These are phyloP conservation scores for Diplodia corticola DNA, from an alignment of 2,329 filamentous ascomycete species.

Conservation along the genomic window DNA sequence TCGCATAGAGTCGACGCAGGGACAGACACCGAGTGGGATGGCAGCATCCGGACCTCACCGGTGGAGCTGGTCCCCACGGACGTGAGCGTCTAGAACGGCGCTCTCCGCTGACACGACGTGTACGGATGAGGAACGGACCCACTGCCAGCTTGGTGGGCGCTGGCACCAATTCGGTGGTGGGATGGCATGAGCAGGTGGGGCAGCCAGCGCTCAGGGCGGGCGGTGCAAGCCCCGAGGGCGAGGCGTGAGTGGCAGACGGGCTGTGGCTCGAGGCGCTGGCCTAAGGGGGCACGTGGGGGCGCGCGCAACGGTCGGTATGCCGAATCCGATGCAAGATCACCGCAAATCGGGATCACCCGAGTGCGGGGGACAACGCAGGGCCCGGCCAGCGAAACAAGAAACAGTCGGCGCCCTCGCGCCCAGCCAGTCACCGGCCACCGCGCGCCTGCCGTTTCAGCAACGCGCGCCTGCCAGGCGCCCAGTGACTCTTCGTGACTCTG, in stretches of 20 bases:
- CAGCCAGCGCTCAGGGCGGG: slow-evolving; percentile 3
- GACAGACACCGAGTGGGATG: slow-evolving; percentile 1
- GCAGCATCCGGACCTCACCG: slow-evolving; percentile 8
- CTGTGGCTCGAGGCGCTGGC: slow-evolving; percentile 6
- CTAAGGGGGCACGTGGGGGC: not conserved
- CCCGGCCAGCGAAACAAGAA: slow-evolving; percentile 10
- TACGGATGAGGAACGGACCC: slow-evolving; percentile 4
- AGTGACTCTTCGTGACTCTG: not conserved
- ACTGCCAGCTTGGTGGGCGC: slow-evolving; percentile 8
- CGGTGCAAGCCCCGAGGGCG: not conserved
- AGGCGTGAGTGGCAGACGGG: not conserved
- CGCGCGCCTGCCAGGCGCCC: slow-evolving; percentile 1
- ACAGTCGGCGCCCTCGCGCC: not conserved
- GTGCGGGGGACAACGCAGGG: slow-evolving; percentile 16
- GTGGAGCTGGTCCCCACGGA: slow-evolving; percentile 12
- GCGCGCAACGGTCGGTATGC: slow-evolving; percentile 6
- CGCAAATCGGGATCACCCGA: slow-evolving; percentile 2
- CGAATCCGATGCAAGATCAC: slow-evolving; percentile 14
- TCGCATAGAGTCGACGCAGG: slow-evolving; percentile 4
- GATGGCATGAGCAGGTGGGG: slow-evolving; percentile 18
- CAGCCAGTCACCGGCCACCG: slow-evolving; percentile 5
- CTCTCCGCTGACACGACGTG: slow-evolving; percentile 17
- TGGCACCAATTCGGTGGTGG: not conserved
- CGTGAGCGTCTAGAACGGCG: slow-evolving; percentile 16
- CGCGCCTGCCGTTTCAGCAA: slow-evolving; percentile 2